Conservation (phyloP, 2,329 filamentous ascomycete genomes). For the Cercospora sp. region DNA sequence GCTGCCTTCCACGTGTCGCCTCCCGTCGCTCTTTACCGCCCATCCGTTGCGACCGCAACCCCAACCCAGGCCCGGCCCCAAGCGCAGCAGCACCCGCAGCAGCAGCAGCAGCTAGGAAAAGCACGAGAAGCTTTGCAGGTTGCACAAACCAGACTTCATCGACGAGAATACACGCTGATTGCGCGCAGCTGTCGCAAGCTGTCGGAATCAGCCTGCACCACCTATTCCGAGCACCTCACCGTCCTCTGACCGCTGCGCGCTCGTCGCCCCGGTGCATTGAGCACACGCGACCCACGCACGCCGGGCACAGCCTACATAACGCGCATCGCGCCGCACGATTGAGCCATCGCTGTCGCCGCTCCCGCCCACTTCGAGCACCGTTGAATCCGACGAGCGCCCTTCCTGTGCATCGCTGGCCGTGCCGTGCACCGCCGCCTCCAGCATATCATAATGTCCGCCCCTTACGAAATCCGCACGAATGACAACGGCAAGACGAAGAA, state of each 20-base stretch:
- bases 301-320: conserved; percentile 6
- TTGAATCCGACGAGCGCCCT: background rate
- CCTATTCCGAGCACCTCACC: conserved; percentile 7
- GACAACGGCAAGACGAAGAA: conserved; percentile 83
- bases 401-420: background rate
- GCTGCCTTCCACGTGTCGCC: background rate
- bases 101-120: conserved; percentile 10
- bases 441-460: conserved; percentile 54
- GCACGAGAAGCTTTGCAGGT: conserved; percentile 8
- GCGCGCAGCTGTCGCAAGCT: conserved; percentile 14
- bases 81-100: background rate
- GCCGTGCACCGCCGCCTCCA: conserved; percentile 1
- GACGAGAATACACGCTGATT: conserved; percentile 13
- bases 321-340: background rate
- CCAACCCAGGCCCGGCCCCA: background rate
- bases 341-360: conserved; percentile 5
- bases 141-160: conserved; percentile 13
- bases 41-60: background rate
- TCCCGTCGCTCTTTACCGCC: conserved; percentile 19
- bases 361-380: background rate
- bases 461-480: conserved; percentile 66
- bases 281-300: conserved; percentile 12
- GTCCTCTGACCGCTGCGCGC: conserved; percentile 6
- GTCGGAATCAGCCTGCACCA: conserved; percentile 8
- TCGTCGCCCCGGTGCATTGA: conserved; percentile 14